phyloP scores from a whole-genome alignment of 73 alveolate genomes.

The Paramecium sonneborni region DNA sequence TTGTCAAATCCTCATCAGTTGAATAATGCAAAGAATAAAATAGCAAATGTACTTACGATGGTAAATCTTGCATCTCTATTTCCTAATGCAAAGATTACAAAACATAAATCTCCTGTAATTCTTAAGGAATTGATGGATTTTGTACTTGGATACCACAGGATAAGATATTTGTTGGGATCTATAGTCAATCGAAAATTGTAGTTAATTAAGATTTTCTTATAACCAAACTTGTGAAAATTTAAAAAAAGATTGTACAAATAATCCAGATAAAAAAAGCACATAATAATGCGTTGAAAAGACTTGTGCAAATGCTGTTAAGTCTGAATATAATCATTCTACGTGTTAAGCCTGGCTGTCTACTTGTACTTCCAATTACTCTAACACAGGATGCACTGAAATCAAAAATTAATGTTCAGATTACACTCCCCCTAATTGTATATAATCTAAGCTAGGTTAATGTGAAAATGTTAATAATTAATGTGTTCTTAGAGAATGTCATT shows the following conservation, averaged over 20 bases:
- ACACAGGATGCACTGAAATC: not conserved
- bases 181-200: not conserved
- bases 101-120: not conserved
- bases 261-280: not conserved
- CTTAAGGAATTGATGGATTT: slow-evolving; percentile 40
- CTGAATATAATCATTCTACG: not conserved
- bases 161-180: not conserved
- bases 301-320: not conserved
- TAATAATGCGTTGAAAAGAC: not conserved
- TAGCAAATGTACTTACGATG: slow-evolving; percentile 23
- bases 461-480: not conserved
- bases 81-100: not conserved
- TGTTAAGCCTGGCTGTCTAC: not conserved
- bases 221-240: not conserved
- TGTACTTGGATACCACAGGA: not conserved
- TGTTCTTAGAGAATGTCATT: not conserved
- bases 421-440: not conserved
- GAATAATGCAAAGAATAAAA: not conserved
- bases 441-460: not conserved
- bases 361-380: not conserved
- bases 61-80: not conserved
- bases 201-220: not conserved
- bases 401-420: not conserved
- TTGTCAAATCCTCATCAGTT: not conserved
- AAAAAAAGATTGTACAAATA: not conserved